These are phyloP conservation scores for Candida schatavii DNA, from an alignment of 805 yeast species.

Conservation along the genomic window DNA sequence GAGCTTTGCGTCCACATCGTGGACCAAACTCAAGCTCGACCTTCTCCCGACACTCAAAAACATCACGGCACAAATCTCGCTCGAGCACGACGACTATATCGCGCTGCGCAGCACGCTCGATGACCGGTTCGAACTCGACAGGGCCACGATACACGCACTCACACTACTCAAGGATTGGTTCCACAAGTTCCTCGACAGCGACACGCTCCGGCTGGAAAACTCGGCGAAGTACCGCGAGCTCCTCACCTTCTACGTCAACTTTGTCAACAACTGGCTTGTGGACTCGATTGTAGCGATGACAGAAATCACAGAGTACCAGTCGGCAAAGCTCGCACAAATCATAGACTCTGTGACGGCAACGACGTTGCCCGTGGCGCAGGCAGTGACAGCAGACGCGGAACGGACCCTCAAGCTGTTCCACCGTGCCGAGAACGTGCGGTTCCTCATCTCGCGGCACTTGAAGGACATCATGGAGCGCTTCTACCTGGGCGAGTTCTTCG, in stretches of 20 bases:
- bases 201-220: conserved; percentile 24
- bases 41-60: conserved; percentile 13
- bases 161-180: conserved; percentile 22
- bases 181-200: conserved; percentile 16
- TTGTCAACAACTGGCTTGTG: conserved; percentile 26
- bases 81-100: conserved; percentile 12
- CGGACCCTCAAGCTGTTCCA: conserved; percentile 21
- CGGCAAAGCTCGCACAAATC: conserved; percentile 27
- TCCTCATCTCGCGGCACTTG: conserved; percentile 37
- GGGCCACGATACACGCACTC: conserved; percentile 17
- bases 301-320: conserved; percentile 37
- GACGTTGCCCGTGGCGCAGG: conserved; percentile 17
- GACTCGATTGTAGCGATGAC: conserved; percentile 20
- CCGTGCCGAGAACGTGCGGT: conserved; percentile 28
- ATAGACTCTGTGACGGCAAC: conserved; percentile 17
- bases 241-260: conserved; percentile 24
- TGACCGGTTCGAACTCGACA: conserved; percentile 15
- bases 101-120: conserved; percentile 6
- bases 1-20: conserved; percentile 14
- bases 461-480: conserved; percentile 47
- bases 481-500: conserved; percentile 51
- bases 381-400: conserved; percentile 11
- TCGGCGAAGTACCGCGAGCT: conserved; percentile 23
- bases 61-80: conserved; percentile 18
- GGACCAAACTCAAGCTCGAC: conserved; percentile 10